Evolutionary conservation across 495 filamentous ascomycete genomes (phyloP).

Genomic region (Glarea lozoyensis): DNA sequence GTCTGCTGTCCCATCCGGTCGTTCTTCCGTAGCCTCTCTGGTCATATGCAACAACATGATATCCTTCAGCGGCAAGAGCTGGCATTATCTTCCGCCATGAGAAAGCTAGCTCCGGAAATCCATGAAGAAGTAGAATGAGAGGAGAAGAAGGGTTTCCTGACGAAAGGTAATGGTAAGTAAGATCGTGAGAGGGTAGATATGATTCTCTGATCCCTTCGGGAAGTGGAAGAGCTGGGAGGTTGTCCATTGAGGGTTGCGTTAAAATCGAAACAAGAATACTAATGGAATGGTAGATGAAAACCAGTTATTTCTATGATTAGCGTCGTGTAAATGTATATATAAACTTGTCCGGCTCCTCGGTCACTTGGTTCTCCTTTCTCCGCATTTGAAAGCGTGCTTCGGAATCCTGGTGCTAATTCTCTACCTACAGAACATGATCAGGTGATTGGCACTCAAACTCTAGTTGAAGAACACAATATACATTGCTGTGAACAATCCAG

Average conservation of each 20-base stretch:
- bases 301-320: background rate
- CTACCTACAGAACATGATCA: too few relatives aligned
- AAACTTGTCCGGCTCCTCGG: too few relatives aligned
- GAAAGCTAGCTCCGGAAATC: conserved; percentile 60
- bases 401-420: too few relatives aligned
- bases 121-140: conserved; percentile 55
- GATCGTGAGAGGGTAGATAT: conserved; percentile 40
- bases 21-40: conserved; percentile 64
- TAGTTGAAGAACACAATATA: too few relatives aligned
- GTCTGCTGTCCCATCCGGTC: conserved; percentile 45
- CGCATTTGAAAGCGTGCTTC: too few relatives aligned
- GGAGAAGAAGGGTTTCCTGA: conserved; percentile 39
- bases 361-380: too few relatives aligned
- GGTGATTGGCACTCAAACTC: too few relatives aligned
- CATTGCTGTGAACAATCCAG: too few relatives aligned
- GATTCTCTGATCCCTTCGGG: conserved; percentile 40
- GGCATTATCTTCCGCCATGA: conserved; percentile 60
- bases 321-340: too few relatives aligned
- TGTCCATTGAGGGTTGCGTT: background rate
- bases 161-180: conserved; percentile 54
- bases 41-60: conserved; percentile 57
- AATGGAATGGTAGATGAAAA: background rate
- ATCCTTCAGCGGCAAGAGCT: conserved; percentile 43
- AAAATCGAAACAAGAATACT: background rate
- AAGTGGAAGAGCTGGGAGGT: conserved; percentile 40